These are phyloP conservation scores for Macrocybe sp. DNA, from an alignment of 1,284 basidiomycete species.

Conservation along the genomic window DNA sequence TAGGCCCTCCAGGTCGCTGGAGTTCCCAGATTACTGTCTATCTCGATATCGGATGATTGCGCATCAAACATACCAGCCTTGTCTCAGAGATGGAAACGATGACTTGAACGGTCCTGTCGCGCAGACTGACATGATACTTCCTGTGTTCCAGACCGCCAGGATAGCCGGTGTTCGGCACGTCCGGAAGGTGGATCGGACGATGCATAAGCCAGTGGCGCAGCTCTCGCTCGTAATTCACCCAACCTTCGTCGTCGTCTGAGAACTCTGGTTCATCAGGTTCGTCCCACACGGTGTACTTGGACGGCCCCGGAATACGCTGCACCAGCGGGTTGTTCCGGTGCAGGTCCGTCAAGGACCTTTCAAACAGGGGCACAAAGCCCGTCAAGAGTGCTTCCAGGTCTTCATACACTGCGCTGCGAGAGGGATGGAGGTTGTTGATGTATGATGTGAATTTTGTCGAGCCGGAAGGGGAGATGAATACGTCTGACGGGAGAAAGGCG, in stretches of 20 bases:
- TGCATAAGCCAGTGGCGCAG: conserved; percentile 37
- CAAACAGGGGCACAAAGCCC: conserved; percentile 43
- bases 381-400: conserved; percentile 32
- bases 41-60: background rate
- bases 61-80: conserved; percentile 29
- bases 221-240: conserved; percentile 35
- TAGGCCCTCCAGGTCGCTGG: conserved; percentile 35
- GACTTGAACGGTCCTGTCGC: conserved; percentile 38
- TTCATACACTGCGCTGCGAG: conserved; percentile 27
- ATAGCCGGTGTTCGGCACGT: conserved; percentile 39
- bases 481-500: conserved; percentile 42
- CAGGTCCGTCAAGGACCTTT: conserved; percentile 47
- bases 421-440: conserved; percentile 52
- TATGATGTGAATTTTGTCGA: conserved; percentile 38
- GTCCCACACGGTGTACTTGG: conserved; percentile 39
- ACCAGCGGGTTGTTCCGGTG: conserved; percentile 41
- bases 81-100: conserved; percentile 41
- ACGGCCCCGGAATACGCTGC: conserved; percentile 36
- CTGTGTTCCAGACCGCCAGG: conserved; percentile 34
- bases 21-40: conserved; percentile 4
- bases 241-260: conserved; percentile 45
- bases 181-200: conserved; percentile 40
- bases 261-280: conserved; percentile 44
- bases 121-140: conserved; percentile 29
- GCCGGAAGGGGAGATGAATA: conserved; percentile 29